Base-by-base conservation (phyloP, 805 yeast species). In the Maudiozyma turicensis region DNA sequence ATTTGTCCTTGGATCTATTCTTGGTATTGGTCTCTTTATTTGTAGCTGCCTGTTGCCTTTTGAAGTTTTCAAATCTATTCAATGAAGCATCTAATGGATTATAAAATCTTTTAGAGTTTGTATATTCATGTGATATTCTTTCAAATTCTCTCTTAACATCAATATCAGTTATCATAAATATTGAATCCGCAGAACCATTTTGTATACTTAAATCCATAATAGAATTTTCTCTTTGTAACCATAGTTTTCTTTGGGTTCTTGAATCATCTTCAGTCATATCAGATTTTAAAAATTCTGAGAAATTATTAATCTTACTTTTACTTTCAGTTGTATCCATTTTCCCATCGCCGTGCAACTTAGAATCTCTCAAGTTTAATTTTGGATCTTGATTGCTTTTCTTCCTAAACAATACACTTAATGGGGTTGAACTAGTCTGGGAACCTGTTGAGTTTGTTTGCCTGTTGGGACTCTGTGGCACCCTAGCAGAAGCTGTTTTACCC, bases 191-290 rank as follows among this genome's bases (percentile, higher is more conserved):
- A 30, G 54, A 48, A 55, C 61, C 53, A 57, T 66, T 47, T 58
- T 69, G 47, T 8, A 64, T 49, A 39, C 56, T 60, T 7, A 81
- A 65, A 60, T 83, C 90, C 67, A 82, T 69, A 40, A 84, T 68
- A 2, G 86, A 80, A 57, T 78, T 82, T 55, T 85, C 91, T 54
- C 91, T 72, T 63, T 85, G 95, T 34, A 87, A 69, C 95, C 95
- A 86, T 46, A 88, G 72, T 53, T 82, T 76, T 60, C 85, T 93
- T 60, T 87, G 95, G 0, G 95, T 86, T 67, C 95, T 73, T 1
- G 86, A 80, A 52, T 81, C 86, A 31, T 69, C 69, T 43, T 56
- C 55, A 0, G 66, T 65, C 0, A 67, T 66, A 39, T 67, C 70
- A 3, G 69, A 47, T 52, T 67, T 67, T 48, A 75, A 57, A 59